Base-by-base conservation (phyloP, 768 basidiomycete genomes). In the Rhizopogon vulgaris region DNA sequence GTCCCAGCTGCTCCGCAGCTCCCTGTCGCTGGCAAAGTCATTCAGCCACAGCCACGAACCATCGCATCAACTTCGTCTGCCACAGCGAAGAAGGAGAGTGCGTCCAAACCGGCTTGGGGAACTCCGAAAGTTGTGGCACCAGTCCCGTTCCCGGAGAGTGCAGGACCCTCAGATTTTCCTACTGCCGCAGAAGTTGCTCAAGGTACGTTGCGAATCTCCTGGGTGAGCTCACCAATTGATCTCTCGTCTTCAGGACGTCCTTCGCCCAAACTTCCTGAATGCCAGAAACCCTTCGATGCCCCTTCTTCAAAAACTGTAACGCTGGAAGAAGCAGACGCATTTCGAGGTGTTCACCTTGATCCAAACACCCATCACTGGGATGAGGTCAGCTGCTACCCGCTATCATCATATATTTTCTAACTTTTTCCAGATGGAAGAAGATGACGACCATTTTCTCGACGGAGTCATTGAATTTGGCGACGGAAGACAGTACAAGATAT, bases 301-400 rank as follows among this genome's bases (percentile, higher is more conserved):
- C 76, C 77, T 17, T 67, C 69, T 8, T 65, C 51, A 76, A 7
- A 78, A 78, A 59, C 84, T 85, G 64, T 83, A 83, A 62, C 79
- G 38, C 70, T 83, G 49, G 87, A 93, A 63, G 89, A 91, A 60
- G 85, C 94, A 6, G 95, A 96, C 66, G 87, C 94, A 0, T 99
- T 99, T 70, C 80, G 94, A 37, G 94, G 94, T 0, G 85, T 92
- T 1, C 94, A 98, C 67, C 72, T 97, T 42, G 86, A 96, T 69
- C 90, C 94, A 45, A 94, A 94, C 60, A 84, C 89, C 3, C 89
- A 93, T 63, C 94, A 97, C 64, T 99, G 96, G 96, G 96, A 97
- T 60, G 94, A 96, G 79, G 94, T 97, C 56, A 55, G 88, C 69
- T 38, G 34, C 42, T 54, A 59, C 55, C 48, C 50, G 8, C 51